Evolutionary conservation across 2,329 filamentous ascomycete genomes (phyloP).

Genomic region (Penicillium sclerotiorum): DNA sequence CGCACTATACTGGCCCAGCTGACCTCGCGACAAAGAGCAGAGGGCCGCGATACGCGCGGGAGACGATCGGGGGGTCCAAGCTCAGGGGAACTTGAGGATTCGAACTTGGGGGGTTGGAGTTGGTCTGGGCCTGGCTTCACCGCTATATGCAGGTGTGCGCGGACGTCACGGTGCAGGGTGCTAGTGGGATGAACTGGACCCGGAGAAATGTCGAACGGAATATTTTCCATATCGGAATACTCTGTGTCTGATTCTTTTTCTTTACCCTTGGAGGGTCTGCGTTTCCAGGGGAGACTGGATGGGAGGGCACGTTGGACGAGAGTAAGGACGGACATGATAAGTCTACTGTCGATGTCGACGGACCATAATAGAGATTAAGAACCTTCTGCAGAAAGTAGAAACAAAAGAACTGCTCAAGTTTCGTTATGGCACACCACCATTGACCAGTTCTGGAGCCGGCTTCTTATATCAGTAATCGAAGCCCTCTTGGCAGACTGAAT

Average conservation of each 20-base stretch:
- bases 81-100: too few species aligned
- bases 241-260: constrained; percentile 11
- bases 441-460: too few species aligned
- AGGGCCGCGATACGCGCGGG: constrained; percentile 3
- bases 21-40: constrained; percentile 26
- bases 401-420: too few species aligned
- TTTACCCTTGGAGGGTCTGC: constrained; percentile 21
- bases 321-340: constrained; percentile 22
- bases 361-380: neutral
- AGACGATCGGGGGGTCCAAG: too few species aligned
- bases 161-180: constrained; percentile 23
- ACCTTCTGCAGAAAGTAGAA: neutral
- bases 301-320: constrained; percentile 25
- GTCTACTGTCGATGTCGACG: neutral
- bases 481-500: too few species aligned
- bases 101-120: neutral
- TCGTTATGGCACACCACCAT: too few species aligned
- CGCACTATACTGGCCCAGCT: constrained; percentile 37
- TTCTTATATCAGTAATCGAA: too few species aligned
- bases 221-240: neutral
- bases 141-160: constrained; percentile 25
- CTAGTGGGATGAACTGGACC: neutral
- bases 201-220: neutral
- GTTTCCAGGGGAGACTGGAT: constrained; percentile 21
- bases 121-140: constrained; percentile 20